Base-by-base conservation (phyloP, 176 grass and related monocot genomes). In the Tillandsia leiboldiana region DNA sequence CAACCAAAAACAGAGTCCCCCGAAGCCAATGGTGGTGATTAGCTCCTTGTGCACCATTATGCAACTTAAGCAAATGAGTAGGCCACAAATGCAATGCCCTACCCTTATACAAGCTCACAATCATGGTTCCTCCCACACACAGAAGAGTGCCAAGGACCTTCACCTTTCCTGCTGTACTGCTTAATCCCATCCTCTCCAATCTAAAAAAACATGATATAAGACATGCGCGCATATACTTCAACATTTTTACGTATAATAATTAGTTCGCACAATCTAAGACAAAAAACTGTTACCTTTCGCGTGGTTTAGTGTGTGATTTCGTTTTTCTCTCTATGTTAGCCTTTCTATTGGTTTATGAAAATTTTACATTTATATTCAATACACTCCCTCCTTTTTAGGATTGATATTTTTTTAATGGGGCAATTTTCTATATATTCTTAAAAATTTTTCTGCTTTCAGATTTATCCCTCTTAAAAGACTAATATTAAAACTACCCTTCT, bases 41-140 rank as follows among this genome's bases (percentile, higher is more conserved):
- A 26, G 11, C 59, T 1, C 0, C 27, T 9, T 49, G 1, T 10
- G 52, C 26, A 5, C 11, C 22, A 1, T 53, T 11, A 52, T 42
- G 62, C 26, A n/a, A 22, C 13, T 23, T 54, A 5, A 83, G 74
- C 18, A 76, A n/a, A 49, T 77, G 78, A 18, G 74, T 67, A 6
- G 74, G 81, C 74, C 53, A 84, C 0, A 57, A 12, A 13, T 78
- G 79, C 3, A 81, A 57, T 12, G 61, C 50, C 22, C 14, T 48
- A n/a, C 80, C 84, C 18, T 48, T 52, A 65, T 77, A 85, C 3
- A 90, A 12, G 48, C 75, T 80, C 5, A 77, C 26, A 23, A 86
- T 56, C 79, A 83, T 86, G 2, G 87, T 82, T n/a, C 87, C 87
- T 6, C 51, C 80, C 0, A 90, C 76, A 12, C 80, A 76, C 11